Conservation (phyloP, 75 land plant species). For the Picea sitchensis region DNA sequence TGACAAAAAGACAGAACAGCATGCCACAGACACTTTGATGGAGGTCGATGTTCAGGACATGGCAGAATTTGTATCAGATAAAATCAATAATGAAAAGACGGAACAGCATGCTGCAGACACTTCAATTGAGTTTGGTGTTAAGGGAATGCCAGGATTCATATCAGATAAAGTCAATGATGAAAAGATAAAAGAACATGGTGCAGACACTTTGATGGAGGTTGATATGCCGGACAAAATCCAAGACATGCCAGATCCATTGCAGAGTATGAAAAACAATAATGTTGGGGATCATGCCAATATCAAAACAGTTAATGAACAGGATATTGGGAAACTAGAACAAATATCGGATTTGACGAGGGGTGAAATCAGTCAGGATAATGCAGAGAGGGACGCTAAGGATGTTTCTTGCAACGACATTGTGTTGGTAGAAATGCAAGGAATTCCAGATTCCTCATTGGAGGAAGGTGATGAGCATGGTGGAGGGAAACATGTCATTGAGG, state of each 20-base stretch:
- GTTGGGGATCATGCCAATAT: not conserved
- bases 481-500: too few species aligned
- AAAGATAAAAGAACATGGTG: not conserved
- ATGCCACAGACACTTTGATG: too few species aligned
- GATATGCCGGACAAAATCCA: not conserved
- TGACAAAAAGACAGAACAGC: too few species aligned
- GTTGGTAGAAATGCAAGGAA: too few species aligned
- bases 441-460: too few species aligned
- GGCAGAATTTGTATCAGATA: not conserved
- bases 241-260: not conserved
- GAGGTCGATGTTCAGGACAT: not conserved
- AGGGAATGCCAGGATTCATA: not conserved
- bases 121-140: too few species aligned
- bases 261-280: not conserved
- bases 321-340: not conserved
- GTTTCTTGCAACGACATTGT: too few species aligned
- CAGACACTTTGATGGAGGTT: not conserved
- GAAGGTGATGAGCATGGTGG: too few species aligned
- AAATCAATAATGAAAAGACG: too few species aligned
- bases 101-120: too few species aligned
- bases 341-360: not conserved
- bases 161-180: not conserved
- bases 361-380: not conserved
- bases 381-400: too few species aligned
- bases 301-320: not conserved